These are phyloP conservation scores for Penicillium sclerotigenum DNA, from an alignment of 2,329 filamentous ascomycete genomes.

Conservation along the genomic window DNA sequence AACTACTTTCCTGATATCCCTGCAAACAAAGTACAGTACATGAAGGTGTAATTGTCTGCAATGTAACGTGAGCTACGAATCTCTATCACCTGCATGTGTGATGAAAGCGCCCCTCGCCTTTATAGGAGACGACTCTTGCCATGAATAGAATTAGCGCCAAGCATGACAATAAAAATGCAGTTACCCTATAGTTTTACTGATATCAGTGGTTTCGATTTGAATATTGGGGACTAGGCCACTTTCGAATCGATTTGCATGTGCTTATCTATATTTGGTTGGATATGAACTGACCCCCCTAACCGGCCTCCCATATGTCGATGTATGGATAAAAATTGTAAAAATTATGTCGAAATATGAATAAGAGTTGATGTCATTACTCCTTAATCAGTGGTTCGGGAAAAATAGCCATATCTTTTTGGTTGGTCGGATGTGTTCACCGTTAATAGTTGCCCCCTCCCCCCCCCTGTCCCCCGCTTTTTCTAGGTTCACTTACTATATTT, in stretches of 20 bases:
- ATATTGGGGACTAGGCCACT: neutral
- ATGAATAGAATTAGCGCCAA: neutral
- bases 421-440: neutral
- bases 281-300: neutral
- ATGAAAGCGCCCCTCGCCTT: neutral
- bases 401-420: neutral
- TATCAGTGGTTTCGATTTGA: neutral
- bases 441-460: neutral
- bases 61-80: neutral
- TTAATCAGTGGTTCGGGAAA: neutral
- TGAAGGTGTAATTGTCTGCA: neutral
- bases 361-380: neutral
- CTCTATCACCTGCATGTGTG: neutral
- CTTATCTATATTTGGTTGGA: neutral
- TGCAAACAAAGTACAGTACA: neutral
- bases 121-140: neutral
- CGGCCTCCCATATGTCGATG: neutral
- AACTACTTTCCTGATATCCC: neutral
- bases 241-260: neutral
- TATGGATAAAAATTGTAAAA: no score
- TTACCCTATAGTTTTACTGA: neutral
- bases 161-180: neutral
- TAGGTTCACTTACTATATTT: neutral
- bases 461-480: neutral
- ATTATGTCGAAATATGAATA: neutral